A percentile compares a stretch with the other conserved stretches of the same genome.
phyloP scores from a whole-genome alignment of 352 stramenopile species.

The Phytophthora constricta region DNA sequence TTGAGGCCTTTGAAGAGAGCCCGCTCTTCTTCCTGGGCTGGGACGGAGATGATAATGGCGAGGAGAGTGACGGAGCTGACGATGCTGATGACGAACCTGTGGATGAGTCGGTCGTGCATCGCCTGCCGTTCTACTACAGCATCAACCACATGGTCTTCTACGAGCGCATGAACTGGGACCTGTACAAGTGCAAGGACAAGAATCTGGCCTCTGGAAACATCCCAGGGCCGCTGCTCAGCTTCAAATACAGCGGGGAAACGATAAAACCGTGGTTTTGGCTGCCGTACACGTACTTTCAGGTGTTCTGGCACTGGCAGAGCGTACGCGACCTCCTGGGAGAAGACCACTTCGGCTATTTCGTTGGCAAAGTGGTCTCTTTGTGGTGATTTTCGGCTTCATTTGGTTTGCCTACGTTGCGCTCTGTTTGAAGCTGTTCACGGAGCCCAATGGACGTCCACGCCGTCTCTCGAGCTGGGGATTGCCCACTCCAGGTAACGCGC shows the following conservation, averaged over 20 bases:
- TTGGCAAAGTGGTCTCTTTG: constrained; percentile 62
- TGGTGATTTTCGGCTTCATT: constrained; percentile 65
- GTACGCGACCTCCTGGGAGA: constrained; percentile 64
- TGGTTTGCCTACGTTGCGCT: constrained; percentile 76
- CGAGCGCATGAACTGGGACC: constrained; percentile 86
- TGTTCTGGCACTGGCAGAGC: constrained; percentile 84
- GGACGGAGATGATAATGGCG: constrained; percentile 44
- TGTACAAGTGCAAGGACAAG: constrained; percentile 88
- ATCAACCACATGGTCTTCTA: constrained; percentile 92
- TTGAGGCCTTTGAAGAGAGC: constrained; percentile 84
- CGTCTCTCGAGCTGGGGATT: constrained; percentile 68
- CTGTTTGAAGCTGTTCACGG: constrained; percentile 71
- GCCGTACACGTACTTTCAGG: constrained; percentile 82
- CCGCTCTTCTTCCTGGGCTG: constrained; percentile 72
- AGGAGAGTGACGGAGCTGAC: constrained; percentile 38
- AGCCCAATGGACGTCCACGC: constrained; percentile 64
- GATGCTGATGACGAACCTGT: constrained; percentile 34
- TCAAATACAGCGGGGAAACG: constrained; percentile 79
- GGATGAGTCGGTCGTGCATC: constrained; percentile 64
- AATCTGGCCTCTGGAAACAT: constrained; percentile 60
- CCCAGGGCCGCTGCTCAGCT: constrained; percentile 74
- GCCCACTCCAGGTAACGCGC: constrained; percentile 57
- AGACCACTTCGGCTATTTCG: constrained; percentile 69
- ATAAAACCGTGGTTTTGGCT: constrained; percentile 87
- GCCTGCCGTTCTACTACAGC: constrained; percentile 85